These are phyloP conservation scores for Ophiostoma triangulosporum DNA, from an alignment of 2,329 filamentous ascomycete species.

Conservation along the genomic window DNA sequence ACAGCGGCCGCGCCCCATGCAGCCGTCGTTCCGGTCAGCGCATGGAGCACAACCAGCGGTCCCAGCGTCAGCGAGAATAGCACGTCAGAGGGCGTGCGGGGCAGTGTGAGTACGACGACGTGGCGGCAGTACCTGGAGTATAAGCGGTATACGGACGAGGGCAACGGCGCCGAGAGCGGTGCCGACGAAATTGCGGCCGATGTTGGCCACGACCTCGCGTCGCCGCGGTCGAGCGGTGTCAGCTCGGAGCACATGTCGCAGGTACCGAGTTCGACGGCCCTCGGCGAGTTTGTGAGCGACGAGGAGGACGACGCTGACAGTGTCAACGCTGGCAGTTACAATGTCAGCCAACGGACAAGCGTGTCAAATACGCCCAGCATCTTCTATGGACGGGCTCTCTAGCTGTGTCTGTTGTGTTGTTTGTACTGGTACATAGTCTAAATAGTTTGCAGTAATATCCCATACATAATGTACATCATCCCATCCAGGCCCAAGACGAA, in stretches of 20 bases:
- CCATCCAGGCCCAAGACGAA: background rate
- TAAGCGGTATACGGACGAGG: constrained; percentile 14
- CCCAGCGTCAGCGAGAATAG: background rate
- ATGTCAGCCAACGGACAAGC: background rate
- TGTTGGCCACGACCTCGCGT: background rate
- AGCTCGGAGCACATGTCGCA: constrained; percentile 8
- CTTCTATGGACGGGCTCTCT: background rate
- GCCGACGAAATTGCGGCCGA: background rate
- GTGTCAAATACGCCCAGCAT: background rate
- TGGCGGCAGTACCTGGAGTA: constrained; percentile 5
- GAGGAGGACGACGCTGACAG: background rate
- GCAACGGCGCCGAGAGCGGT: background rate
- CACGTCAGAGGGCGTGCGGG: background rate
- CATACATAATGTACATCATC: background rate
- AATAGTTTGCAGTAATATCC: background rate
- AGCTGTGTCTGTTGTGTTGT: background rate
- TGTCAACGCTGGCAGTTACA: background rate
- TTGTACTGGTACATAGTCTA: background rate
- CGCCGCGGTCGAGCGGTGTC: constrained; percentile 14
- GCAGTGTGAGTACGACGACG: constrained; percentile 25
- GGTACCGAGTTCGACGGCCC: constrained; percentile 11
- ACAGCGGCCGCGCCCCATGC: background rate
- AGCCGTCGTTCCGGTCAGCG: background rate
- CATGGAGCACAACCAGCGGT: background rate
- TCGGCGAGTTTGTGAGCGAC: constrained; percentile 3